phyloP scores from a whole-genome alignment of 2,329 filamentous ascomycete species.

The Aspergillus spinulosporus region DNA sequence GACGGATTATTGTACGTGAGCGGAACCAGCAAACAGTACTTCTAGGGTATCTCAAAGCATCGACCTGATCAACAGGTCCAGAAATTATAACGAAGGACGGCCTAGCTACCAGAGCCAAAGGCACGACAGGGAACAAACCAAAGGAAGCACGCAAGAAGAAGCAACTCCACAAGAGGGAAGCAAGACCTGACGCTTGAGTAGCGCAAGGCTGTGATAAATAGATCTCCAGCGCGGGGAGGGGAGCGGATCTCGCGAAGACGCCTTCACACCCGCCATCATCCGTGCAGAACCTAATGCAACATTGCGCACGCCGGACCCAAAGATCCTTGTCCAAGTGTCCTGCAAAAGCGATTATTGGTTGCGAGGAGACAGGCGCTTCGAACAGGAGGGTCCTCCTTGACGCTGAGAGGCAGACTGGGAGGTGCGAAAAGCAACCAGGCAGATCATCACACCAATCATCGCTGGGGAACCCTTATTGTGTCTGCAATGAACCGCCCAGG shows the following conservation, averaged over 20 bases:
- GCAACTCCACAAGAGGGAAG: slow-evolving; percentile 23
- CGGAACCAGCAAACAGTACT: slow-evolving; percentile 12
- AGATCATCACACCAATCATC: slow-evolving; percentile 21
- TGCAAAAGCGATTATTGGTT: slow-evolving; percentile 22
- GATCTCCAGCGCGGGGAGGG: slow-evolving; percentile 14
- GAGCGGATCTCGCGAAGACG: slow-evolving; percentile 22
- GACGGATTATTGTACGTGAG: slow-evolving; percentile 32
- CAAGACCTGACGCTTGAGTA: slow-evolving; percentile 26
- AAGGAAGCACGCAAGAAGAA: slow-evolving; percentile 28
- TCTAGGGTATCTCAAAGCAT: slow-evolving; percentile 33
- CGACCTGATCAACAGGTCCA: slow-evolving; percentile 36
- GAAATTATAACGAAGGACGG: slow-evolving; percentile 26
- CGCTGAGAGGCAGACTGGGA: slow-evolving; percentile 18
- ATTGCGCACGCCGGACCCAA: slow-evolving; percentile 29
- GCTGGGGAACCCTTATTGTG: not conserved
- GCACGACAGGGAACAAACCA: slow-evolving; percentile 26
- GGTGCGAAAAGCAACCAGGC: slow-evolving; percentile 3
- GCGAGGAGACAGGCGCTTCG: slow-evolving; percentile 22
- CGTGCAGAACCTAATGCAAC: slow-evolving; percentile 37
- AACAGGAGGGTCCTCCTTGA: slow-evolving; percentile 11
- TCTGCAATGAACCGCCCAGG: slow-evolving; percentile 27
- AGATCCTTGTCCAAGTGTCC: slow-evolving; percentile 13
- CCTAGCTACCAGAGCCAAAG: slow-evolving; percentile 39
- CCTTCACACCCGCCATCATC: slow-evolving; percentile 4
- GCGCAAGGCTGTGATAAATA: slow-evolving; percentile 34